These are phyloP conservation scores for Phymatotrichopsis omnivora DNA, from an alignment of 2,329 filamentous ascomycete genomes.

Conservation along the genomic window DNA sequence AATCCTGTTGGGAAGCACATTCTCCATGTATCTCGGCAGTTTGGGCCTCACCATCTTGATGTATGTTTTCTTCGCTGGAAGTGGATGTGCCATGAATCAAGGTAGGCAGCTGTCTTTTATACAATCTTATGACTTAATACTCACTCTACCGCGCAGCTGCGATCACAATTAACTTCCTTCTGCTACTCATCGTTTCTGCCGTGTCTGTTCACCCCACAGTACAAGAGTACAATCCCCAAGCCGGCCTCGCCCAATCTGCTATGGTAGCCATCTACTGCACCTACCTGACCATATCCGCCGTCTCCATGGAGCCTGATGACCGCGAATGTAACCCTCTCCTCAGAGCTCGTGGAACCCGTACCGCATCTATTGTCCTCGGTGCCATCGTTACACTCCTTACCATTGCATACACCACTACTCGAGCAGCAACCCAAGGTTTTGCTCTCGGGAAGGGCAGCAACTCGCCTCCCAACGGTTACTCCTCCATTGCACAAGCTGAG, in stretches of 20 bases:
- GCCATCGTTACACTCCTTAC: constrained; percentile 95
- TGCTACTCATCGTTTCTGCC: constrained; percentile 69
- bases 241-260: constrained; percentile 89
- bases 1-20: constrained; percentile 79
- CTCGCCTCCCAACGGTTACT: constrained; percentile 47
- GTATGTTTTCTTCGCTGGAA: constrained; percentile 87
- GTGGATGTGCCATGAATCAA: constrained; percentile 89
- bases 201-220: constrained; percentile 83
- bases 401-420: constrained; percentile 93
- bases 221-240: constrained; percentile 85
- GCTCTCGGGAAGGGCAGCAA: constrained; percentile 56
- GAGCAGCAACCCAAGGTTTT: constrained; percentile 82
- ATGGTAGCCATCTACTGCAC: constrained; percentile 98
- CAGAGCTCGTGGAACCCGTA: constrained; percentile 73
- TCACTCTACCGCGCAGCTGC: constrained; percentile 43
- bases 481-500: constrained; percentile 59
- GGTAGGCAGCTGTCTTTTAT: not conserved
- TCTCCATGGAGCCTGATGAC: constrained; percentile 97
- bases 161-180: constrained; percentile 83
- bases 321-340: constrained; percentile 88
- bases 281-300: constrained; percentile 94
- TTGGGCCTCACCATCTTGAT: constrained; percentile 91
- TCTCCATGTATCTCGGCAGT: constrained; percentile 86
- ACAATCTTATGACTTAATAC: not conserved
- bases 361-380: constrained; percentile 81